phyloP scores from a whole-genome alignment of 495 filamentous ascomycete species.

The Daldinia vernicosa region DNA sequence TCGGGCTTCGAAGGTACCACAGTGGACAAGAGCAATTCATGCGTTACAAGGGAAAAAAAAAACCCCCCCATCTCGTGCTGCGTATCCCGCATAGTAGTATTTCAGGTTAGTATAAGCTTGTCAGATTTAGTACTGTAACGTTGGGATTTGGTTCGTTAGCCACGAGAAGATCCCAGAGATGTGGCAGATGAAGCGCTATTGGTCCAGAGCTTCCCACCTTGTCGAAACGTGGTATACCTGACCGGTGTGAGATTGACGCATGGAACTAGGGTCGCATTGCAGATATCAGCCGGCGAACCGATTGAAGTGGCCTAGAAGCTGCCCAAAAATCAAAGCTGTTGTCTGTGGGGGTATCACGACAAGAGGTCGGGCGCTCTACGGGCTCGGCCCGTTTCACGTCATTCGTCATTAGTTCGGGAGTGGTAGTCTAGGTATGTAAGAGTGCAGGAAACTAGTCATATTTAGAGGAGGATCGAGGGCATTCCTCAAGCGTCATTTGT shows the following conservation, averaged over 20 bases:
- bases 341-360: conserved; percentile 11
- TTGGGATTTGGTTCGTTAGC: conserved; percentile 1
- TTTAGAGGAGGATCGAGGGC: background rate
- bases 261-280: conserved; percentile 26
- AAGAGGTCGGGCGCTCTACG: conserved; percentile 6
- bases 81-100: background rate
- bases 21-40: background rate
- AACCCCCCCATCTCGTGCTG: background rate
- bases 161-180: background rate
- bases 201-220: conserved; percentile 4
- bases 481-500: conserved; percentile 14
- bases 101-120: background rate
- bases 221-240: conserved; percentile 15
- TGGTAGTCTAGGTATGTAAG: background rate
- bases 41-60: background rate
- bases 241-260: conserved; percentile 13
- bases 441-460: conserved; percentile 6
- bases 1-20: background rate
- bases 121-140: background rate
- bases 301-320: conserved; percentile 6
- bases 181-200: background rate
- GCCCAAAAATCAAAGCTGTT: conserved; percentile 2
- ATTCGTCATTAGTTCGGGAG: conserved; percentile 5
- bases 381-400: conserved; percentile 9
- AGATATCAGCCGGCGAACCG: conserved; percentile 10